These are phyloP conservation scores for Lactarius hatsudake DNA, from an alignment of 768 basidiomycete species.

Conservation along the genomic window DNA sequence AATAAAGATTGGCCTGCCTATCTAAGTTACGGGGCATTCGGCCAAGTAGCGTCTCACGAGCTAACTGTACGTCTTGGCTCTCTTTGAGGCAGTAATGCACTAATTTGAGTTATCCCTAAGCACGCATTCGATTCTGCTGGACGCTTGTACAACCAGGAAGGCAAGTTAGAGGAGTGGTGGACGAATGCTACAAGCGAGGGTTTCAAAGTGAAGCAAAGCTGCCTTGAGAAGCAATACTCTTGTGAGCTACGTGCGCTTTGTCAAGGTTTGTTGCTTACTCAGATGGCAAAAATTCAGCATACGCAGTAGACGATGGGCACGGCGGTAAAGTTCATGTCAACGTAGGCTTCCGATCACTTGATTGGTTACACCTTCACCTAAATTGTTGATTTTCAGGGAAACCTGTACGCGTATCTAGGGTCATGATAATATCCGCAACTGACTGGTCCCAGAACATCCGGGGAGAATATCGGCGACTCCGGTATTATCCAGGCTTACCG, in stretches of 20 bases:
- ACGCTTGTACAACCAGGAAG: conserved; percentile 84
- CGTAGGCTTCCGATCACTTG: conserved; percentile 44
- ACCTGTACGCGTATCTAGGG: conserved; percentile 50
- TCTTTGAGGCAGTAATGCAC: background rate
- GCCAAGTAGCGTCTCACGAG: conserved; percentile 90
- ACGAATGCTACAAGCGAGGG: conserved; percentile 79
- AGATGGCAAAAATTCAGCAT: conserved; percentile 43
- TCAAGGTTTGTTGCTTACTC: background rate
- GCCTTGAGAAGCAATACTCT: conserved; percentile 91
- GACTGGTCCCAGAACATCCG: conserved; percentile 60
- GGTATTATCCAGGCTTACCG: conserved; percentile 84
- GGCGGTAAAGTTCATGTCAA: conserved; percentile 85
- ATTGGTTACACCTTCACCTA: conserved; percentile 15
- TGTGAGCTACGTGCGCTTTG: conserved; percentile 39
- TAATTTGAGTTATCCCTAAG: conserved; percentile 37
- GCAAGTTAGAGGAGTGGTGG: conserved; percentile 92
- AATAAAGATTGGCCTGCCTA: conserved; percentile 82
- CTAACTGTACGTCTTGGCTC: conserved; percentile 56
- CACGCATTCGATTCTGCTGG: conserved; percentile 92
- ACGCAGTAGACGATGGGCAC: conserved; percentile 81
- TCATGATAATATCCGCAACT: background rate
- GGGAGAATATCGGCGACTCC: conserved; percentile 88
- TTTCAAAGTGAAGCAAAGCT: conserved; percentile 80
- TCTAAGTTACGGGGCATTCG: conserved; percentile 89
- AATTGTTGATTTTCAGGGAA: conserved; percentile 48